Evolutionary conservation across 345 rosid genomes (phyloP).

Genomic region (Moricandia arvensis): DNA sequence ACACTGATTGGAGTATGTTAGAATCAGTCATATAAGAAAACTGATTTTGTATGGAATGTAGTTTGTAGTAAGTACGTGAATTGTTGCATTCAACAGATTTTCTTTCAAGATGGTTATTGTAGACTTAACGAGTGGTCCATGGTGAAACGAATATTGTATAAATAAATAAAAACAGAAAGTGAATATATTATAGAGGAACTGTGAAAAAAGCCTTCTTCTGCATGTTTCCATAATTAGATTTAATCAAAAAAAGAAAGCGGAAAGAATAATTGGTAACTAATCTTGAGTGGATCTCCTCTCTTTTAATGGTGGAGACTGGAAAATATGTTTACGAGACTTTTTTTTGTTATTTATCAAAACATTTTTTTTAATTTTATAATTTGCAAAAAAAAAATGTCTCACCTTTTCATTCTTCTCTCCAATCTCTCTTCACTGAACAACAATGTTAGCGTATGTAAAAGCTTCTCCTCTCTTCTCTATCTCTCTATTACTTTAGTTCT

Average conservation of each 20-base stretch:
- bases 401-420: neutral
- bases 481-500: neutral
- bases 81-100: neutral
- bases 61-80: no score
- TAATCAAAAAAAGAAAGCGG: neutral
- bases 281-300: neutral
- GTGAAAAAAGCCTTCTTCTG: neutral
- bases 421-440: neutral
- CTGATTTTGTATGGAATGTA: no score
- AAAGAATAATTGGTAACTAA: neutral
- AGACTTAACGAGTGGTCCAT: neutral
- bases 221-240: neutral
- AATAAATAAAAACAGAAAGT: neutral
- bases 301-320: neutral
- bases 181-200: neutral
- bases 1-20: no score
- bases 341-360: neutral
- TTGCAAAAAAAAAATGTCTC: neutral
- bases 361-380: neutral
- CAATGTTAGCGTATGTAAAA: neutral
- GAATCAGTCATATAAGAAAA: no score
- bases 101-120: neutral
- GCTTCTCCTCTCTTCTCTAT: no score
- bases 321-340: neutral
- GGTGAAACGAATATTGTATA: neutral